Conservation (phyloP, 345 rosid species). For the Brassica nigra region DNA sequence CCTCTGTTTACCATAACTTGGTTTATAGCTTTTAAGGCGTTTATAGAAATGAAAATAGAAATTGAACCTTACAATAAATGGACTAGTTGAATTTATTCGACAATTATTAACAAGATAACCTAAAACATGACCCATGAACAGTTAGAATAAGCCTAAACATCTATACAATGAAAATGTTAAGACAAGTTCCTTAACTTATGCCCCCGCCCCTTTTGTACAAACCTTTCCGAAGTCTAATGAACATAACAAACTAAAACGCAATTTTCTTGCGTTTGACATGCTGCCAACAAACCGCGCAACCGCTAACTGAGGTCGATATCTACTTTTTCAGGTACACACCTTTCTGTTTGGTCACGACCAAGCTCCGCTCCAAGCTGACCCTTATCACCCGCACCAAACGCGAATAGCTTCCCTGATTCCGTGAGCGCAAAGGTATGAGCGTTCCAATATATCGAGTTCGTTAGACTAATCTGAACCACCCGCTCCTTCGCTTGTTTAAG, state of each 20-base stretch:
- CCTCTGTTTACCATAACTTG: no score
- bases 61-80: conserved; percentile 13
- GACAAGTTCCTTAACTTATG: conserved; percentile 38
- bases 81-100: conserved; percentile 20
- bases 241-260: conserved; percentile 28
- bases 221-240: conserved; percentile 26
- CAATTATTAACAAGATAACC: conserved; percentile 23
- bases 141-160: conserved; percentile 27
- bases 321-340: conserved; percentile 75
- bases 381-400: conserved; percentile 95
- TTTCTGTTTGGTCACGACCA: conserved; percentile 66
- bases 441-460: conserved; percentile 91
- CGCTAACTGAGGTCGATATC: conserved; percentile 65
- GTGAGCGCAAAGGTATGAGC: conserved; percentile 95
- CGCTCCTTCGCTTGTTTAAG: conserved; percentile 72
- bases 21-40: no score
- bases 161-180: conserved; percentile 33
- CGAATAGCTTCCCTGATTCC: conserved; percentile 83
- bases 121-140: conserved; percentile 19
- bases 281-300: conserved; percentile 8
- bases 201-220: conserved; percentile 27
- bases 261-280: neutral
- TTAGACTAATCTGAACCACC: conserved; percentile 84
- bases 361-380: conserved; percentile 95
- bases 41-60: neutral